phyloP scores from a whole-genome alignment of 805 yeast species.

The Ogataea corticis region DNA sequence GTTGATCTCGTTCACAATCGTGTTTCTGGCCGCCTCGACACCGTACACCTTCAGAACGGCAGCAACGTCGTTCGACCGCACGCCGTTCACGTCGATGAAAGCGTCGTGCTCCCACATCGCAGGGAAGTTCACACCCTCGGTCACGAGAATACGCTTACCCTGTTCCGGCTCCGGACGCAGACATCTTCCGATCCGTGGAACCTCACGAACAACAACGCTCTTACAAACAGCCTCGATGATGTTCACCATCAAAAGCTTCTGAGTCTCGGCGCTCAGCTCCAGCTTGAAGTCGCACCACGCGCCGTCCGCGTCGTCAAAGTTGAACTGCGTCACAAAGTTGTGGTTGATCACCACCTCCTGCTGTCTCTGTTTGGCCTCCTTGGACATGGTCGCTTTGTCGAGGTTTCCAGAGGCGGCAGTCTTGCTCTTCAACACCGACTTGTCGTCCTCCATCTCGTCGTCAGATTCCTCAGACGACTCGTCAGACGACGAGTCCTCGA shows the following conservation, averaged over 20 bases:
- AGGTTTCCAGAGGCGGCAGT: slow-evolving; percentile 12
- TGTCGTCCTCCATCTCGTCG: slow-evolving; percentile 43
- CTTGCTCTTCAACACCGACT: neutral
- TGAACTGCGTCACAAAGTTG: slow-evolving; percentile 71
- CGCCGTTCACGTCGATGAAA: slow-evolving; percentile 85
- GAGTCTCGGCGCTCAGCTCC: slow-evolving; percentile 80
- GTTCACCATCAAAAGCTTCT: slow-evolving; percentile 95
- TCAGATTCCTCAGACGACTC: slow-evolving; percentile 35
- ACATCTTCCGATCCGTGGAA: slow-evolving; percentile 90
- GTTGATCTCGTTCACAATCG: slow-evolving; percentile 93
- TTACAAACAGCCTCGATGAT: slow-evolving; percentile 91
- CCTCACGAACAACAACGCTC: slow-evolving; percentile 88
- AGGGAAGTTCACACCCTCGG: slow-evolving; percentile 97
- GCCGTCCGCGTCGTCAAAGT: slow-evolving; percentile 87
- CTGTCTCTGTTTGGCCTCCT: slow-evolving; percentile 81
- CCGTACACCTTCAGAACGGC: slow-evolving; percentile 92
- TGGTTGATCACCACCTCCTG: slow-evolving; percentile 74
- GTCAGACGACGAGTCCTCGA: slow-evolving; percentile 37
- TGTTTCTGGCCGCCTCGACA: slow-evolving; percentile 98
- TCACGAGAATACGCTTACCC: slow-evolving; percentile 76
- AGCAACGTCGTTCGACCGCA: slow-evolving; percentile 88
- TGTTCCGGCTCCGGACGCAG: slow-evolving; percentile 72
- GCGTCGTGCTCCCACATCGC: slow-evolving; percentile 99
- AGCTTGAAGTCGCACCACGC: slow-evolving; percentile 91
- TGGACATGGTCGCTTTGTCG: slow-evolving; percentile 42